Conservation (phyloP, 495 filamentous ascomycete genomes). For the Emericellopsis terricola region DNA sequence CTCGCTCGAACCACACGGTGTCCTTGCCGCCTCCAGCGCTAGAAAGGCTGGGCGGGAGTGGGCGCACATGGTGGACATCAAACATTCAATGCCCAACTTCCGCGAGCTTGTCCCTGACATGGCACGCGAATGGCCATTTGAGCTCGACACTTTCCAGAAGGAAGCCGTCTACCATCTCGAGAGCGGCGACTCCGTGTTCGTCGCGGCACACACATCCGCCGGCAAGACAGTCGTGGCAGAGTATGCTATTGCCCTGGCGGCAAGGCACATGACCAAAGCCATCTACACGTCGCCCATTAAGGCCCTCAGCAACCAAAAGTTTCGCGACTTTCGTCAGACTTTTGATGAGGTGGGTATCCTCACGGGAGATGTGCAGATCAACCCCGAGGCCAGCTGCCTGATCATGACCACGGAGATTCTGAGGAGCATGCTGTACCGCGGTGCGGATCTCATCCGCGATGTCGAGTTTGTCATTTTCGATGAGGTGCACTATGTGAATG, state of each 20-base stretch:
- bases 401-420: constrained; percentile 99
- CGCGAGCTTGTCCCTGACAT: constrained; percentile 84
- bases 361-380: constrained; percentile 95
- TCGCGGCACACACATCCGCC: constrained; percentile 95
- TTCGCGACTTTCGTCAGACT: constrained; percentile 72
- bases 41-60: constrained; percentile 70
- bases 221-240: constrained; percentile 97
- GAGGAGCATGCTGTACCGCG: constrained; percentile 93
- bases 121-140: constrained; percentile 91
- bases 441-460: constrained; percentile 88
- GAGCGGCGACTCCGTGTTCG: constrained; percentile 91
- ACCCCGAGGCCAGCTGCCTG: constrained; percentile 90
- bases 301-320: constrained; percentile 96
- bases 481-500: constrained; percentile 97
- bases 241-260: constrained; percentile 89
- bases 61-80: constrained; percentile 96
- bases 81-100: constrained; percentile 81
- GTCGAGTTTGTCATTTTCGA: constrained; percentile 99
- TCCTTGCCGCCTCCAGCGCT: constrained; percentile 50
- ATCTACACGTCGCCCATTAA: constrained; percentile 99
- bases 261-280: constrained; percentile 96
- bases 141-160: constrained; percentile 95
- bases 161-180: constrained; percentile 97
- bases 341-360: constrained; percentile 96
- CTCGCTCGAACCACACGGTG: constrained; percentile 66